Evolutionary conservation across 306 rosid genomes (phyloP).

Genomic region (Cicer chorassanicum): DNA sequence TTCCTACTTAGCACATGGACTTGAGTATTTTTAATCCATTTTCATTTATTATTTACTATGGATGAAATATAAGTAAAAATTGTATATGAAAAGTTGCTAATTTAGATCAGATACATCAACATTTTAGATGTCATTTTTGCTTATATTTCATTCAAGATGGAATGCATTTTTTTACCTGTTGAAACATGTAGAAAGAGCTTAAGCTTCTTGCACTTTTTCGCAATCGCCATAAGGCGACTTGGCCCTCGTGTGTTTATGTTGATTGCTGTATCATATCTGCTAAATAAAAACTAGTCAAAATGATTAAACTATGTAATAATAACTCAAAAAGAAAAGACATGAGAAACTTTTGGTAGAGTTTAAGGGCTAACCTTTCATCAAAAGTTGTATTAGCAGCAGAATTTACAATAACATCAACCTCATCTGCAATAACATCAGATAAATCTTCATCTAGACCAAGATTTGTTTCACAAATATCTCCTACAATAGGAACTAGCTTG

Average conservation of each 20-base stretch:
- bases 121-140: no score
- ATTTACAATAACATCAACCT: constrained; percentile 86
- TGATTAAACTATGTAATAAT: background rate
- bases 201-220: constrained; percentile 83
- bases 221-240: constrained; percentile 74
- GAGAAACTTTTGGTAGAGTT: background rate
- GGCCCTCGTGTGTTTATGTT: constrained; percentile 91
- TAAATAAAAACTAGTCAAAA: background rate
- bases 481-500: constrained; percentile 86
- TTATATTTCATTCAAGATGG: no score
- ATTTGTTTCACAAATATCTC: constrained; percentile 77
- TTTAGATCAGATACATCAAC: no score
- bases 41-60: no score
- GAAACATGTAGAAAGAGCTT: constrained; percentile 92
- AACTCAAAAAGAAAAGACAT: constrained; percentile 37
- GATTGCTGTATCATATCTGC: constrained; percentile 84
- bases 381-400: constrained; percentile 96
- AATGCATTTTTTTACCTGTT: constrained; percentile 59
- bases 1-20: constrained; percentile 5
- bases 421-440: constrained; percentile 59
- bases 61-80: no score
- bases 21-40: background rate
- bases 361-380: constrained; percentile 72
- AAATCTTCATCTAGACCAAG: constrained; percentile 70
- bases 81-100: no score